phyloP scores from a whole-genome alignment of 2,329 filamentous ascomycete genomes.

The Cladosporium sp. region DNA sequence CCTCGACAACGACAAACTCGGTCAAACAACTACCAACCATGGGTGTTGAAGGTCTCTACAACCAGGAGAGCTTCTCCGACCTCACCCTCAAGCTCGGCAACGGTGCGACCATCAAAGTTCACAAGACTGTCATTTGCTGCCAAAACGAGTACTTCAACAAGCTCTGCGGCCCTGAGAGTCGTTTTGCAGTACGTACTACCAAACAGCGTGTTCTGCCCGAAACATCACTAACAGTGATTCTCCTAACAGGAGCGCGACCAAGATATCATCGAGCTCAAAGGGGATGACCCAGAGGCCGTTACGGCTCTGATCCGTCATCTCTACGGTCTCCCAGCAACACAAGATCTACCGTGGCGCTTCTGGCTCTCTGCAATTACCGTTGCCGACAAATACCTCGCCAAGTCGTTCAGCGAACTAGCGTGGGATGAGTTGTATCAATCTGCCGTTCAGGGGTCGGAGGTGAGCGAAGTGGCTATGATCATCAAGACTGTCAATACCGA shows the following conservation, averaged over 20 bases:
- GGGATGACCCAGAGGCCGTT: background rate
- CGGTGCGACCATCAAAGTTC: background rate
- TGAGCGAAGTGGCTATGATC: too few species aligned
- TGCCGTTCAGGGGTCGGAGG: too few species aligned
- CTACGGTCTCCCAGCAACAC: background rate
- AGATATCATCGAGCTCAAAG: background rate
- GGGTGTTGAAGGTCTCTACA: background rate
- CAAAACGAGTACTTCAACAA: background rate
- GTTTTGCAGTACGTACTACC: background rate
- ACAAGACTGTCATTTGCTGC: conserved; percentile 1
- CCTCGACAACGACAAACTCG: too few species aligned
- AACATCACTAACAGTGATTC: too few species aligned
- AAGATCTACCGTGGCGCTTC: background rate
- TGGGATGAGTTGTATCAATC: background rate
- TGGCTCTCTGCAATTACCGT: background rate
- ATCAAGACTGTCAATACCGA: too few species aligned
- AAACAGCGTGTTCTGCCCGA: too few species aligned
- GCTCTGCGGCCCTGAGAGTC: background rate
- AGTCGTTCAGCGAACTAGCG: background rate
- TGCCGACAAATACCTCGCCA: conserved; percentile 1
- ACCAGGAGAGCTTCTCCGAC: background rate
- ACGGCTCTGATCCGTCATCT: background rate
- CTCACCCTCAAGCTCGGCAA: background rate
- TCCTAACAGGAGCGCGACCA: background rate
- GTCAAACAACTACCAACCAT: too few species aligned